A percentile compares a stretch with the other conserved stretches of the same genome.
These are phyloP conservation scores for Plasmodium ovale DNA, from an alignment of 169 alveolate genomes.

Conservation along the genomic window DNA sequence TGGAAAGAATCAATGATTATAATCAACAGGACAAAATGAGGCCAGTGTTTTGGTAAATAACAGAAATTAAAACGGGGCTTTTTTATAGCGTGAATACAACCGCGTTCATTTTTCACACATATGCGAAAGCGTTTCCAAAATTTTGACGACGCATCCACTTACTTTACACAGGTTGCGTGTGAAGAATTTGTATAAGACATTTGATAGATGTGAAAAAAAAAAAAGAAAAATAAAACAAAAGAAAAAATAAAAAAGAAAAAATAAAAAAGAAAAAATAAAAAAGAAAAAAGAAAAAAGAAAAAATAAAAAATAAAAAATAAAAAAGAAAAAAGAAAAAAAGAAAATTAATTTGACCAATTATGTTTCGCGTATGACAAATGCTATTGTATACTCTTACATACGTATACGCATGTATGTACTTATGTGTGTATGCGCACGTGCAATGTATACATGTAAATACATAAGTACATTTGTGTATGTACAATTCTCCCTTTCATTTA, in stretches of 20 bases:
- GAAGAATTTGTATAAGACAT: not conserved
- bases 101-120: not conserved
- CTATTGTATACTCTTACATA: not conserved
- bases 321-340: slow-evolving; percentile 17
- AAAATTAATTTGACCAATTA: slow-evolving; percentile 34
- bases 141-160: no score
- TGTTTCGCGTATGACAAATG: not conserved
- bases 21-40: no score
- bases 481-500: not conserved
- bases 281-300: slow-evolving; percentile 18
- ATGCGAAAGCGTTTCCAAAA: no score
- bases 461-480: slow-evolving; percentile 2
- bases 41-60: not conserved
- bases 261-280: no score
- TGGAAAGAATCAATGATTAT: no score
- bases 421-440: not conserved
- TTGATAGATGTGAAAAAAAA: slow-evolving; percentile 1
- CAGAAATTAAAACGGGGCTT: no score
- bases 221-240: not conserved
- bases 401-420: not conserved
- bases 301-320: slow-evolving; percentile 8
- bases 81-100: no score
- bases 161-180: no score
- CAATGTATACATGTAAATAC: not conserved
- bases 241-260: not conserved